Evolutionary conservation across 306 rosid genomes (phyloP), one percentile per base, ranked within the genome.

Genomic region (Quercus alba): DNA sequence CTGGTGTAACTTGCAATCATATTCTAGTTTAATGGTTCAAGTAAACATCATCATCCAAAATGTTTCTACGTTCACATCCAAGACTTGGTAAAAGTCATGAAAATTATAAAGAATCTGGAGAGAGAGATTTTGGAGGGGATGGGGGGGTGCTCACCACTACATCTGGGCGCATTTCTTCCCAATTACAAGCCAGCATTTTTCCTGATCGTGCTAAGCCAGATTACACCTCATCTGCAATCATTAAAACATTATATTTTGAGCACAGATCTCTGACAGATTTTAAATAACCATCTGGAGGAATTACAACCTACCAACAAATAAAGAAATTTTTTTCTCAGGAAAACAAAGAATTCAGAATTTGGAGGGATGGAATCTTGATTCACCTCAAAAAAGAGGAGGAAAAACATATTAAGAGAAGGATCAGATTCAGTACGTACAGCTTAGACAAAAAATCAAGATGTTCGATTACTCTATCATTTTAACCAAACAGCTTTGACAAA

Each of bases 81-180:
- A 38, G 26, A 38, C 56, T 76, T 30, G 15, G 35, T 26, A 46
- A 35, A 46, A 38, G 54, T 69, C 66, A n/a, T 31, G 21, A 74
- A 61, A 64, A 41, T 69, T 54, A 77, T 31, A 49, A 35, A 23
- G 52, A 63, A 57, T 6, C 51, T 11, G 46, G 35, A 46, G 52
- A 46, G 51, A 44, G 51, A 35, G 41, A 35, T 46, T 9, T 46
- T 46, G 52, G 52, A 46, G 46, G 55, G 84, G 12, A 17, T 56
- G n/a, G 58, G 54, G 20, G 80, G 46, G 20, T 64, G 77, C 88
- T 85, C 85, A 95, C 99, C 94, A 93, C 97, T 51, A 93, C 81
- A 84, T 96, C 97, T 12, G 99, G 99, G 56, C 90, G 93, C 81
- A 96, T 97, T 70, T 88, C 93, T 88, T 96, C 99, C 99, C 99